These are phyloP conservation scores for Aspergillus ochraceus DNA, from an alignment of 2,329 filamentous ascomycete genomes.

Conservation along the genomic window DNA sequence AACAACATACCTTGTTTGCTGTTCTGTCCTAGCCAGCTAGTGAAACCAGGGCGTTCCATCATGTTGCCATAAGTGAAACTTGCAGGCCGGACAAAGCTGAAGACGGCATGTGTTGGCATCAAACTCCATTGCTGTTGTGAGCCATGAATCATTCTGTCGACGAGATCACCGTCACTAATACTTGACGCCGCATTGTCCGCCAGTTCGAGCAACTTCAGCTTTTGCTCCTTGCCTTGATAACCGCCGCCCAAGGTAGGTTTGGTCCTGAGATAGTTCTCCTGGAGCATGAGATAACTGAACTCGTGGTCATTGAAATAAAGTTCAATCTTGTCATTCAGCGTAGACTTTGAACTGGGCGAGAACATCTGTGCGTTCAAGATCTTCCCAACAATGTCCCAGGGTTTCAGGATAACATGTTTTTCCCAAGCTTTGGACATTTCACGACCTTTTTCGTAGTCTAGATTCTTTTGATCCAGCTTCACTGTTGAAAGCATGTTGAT, in stretches of 20 bases:
- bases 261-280: constrained; percentile 93
- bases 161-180: constrained; percentile 94
- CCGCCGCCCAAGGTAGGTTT: constrained; percentile 67
- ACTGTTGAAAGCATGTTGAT: constrained; percentile 98
- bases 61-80: constrained; percentile 83
- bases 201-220: constrained; percentile 80
- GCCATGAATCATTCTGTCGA: constrained; percentile 97
- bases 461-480: constrained; percentile 77
- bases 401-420: constrained; percentile 94
- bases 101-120: constrained; percentile 94
- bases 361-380: constrained; percentile 88
- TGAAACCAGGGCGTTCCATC: constrained; percentile 71
- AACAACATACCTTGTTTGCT: constrained; percentile 70
- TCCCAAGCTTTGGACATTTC: constrained; percentile 98
- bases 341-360: constrained; percentile 75
- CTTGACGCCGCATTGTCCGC: constrained; percentile 87
- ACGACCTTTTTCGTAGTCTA: constrained; percentile 84
- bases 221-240: constrained; percentile 67
- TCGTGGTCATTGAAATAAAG: constrained; percentile 99
- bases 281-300: constrained; percentile 95
- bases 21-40: constrained; percentile 91
- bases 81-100: constrained; percentile 89
- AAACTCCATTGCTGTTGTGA: constrained; percentile 97
- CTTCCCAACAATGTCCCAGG: constrained; percentile 96
- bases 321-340: constrained; percentile 95